Evolutionary conservation across 1,139 yeast genomes (phyloP).

Genomic region (Debaryomyces sp.): DNA sequence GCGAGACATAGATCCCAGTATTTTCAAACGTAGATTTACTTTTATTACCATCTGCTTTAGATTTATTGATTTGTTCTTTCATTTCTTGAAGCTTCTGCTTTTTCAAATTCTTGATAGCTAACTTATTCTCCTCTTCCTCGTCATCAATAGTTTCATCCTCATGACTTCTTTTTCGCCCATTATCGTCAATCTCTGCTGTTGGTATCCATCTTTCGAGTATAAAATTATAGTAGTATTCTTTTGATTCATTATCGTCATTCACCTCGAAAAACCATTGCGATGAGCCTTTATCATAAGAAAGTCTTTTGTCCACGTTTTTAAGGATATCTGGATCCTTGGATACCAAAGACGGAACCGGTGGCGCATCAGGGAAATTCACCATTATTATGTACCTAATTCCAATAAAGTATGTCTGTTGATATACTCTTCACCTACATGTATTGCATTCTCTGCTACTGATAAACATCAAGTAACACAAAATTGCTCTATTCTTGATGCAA

Average conservation of each 20-base stretch:
- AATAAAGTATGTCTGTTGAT: not conserved
- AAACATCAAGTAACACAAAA: constrained; percentile 1
- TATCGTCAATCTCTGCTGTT: constrained; percentile 12
- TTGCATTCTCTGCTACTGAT: not conserved
- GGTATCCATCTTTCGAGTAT: constrained; percentile 26
- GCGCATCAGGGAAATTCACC: constrained; percentile 22
- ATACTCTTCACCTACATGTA: not conserved
- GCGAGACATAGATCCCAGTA: constrained; percentile 55
- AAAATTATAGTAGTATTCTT: constrained; percentile 26
- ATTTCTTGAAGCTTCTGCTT: constrained; percentile 32
- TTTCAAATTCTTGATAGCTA: constrained; percentile 30
- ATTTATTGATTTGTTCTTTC: constrained; percentile 27
- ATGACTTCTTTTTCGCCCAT: constrained; percentile 12
- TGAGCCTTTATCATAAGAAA: constrained; percentile 27
- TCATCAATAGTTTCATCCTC: constrained; percentile 17
- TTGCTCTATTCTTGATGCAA: not conserved
- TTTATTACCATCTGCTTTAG: constrained; percentile 18
- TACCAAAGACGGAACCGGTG: constrained; percentile 23
- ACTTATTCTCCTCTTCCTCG: constrained; percentile 34
- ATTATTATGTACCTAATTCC: not conserved
- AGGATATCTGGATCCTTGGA: constrained; percentile 18
- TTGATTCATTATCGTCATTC: constrained; percentile 13
- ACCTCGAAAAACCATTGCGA: constrained; percentile 30
- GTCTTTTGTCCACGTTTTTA: constrained; percentile 27
- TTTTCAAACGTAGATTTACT: constrained; percentile 13